Conservation (phyloP, 2,329 filamentous ascomycete species). For the Spiromastix sp. region DNA sequence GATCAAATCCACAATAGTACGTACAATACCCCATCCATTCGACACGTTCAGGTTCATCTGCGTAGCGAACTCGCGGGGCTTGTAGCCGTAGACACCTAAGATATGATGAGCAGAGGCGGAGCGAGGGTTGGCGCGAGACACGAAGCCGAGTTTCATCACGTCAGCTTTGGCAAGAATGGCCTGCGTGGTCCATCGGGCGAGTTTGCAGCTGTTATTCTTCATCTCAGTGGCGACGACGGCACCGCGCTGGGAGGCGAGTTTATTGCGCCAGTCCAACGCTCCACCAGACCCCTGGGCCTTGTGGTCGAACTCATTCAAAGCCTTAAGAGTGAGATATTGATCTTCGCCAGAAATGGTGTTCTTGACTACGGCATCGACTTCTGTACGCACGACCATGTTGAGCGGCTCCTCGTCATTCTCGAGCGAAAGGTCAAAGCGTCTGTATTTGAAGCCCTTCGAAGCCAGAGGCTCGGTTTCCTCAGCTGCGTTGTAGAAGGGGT, state of each 20-base stretch:
- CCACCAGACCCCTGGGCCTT: conserved; percentile 93
- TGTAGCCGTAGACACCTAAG: conserved; percentile 92
- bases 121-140: conserved; percentile 88
- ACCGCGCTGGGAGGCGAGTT: conserved; percentile 88
- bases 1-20: conserved; percentile 86
- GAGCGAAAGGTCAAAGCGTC: conserved; percentile 87
- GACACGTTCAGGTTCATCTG: conserved; percentile 97
- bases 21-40: conserved; percentile 98
- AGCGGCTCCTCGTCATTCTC: conserved; percentile 86
- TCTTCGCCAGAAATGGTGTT: conserved; percentile 86
- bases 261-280: conserved; percentile 92
- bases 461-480: conserved; percentile 91
- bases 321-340: conserved; percentile 85
- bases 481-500: conserved; percentile 93
- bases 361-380: conserved; percentile 92
- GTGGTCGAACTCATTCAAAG: conserved; percentile 97
- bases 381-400: conserved; percentile 85
- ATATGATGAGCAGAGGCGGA: conserved; percentile 89
- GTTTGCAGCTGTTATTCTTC: conserved; percentile 99
- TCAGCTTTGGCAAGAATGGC: conserved; percentile 96
- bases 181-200: conserved; percentile 95
- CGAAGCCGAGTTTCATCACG: conserved; percentile 97
- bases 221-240: conserved; percentile 97
- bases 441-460: conserved; percentile 97
- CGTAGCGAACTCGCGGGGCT: conserved; percentile 88